These are phyloP conservation scores for Lentinula sp. DNA, from an alignment of 768 basidiomycete genomes.

Conservation along the genomic window DNA sequence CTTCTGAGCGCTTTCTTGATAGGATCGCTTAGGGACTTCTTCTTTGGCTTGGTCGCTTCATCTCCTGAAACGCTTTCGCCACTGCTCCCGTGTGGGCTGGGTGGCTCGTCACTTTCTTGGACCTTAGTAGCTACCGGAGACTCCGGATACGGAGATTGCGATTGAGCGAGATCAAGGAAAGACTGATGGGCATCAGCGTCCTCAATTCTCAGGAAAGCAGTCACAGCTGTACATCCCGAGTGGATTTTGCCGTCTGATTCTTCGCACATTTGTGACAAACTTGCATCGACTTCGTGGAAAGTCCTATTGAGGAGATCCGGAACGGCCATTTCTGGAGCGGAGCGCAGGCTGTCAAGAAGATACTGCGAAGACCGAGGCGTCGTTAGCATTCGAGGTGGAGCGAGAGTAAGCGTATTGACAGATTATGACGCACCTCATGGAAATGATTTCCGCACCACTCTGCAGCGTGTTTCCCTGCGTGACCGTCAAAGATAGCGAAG, in stretches of 20 bases:
- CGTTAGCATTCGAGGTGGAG: neutral
- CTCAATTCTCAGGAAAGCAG: constrained; percentile 91
- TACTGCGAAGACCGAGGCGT: constrained; percentile 4
- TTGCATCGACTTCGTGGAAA: constrained; percentile 87
- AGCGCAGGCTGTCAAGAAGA: constrained; percentile 38
- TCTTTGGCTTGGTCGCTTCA: constrained; percentile 34
- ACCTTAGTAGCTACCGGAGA: constrained; percentile 27
- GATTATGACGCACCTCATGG: constrained; percentile 60
- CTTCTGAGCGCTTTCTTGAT: constrained; percentile 52
- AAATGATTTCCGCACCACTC: constrained; percentile 99
- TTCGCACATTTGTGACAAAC: constrained; percentile 78
- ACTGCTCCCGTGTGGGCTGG: constrained; percentile 39
- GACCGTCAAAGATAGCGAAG: constrained; percentile 97
- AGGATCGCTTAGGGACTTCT: constrained; percentile 37
- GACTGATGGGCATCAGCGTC: constrained; percentile 69
- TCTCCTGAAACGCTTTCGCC: constrained; percentile 32
- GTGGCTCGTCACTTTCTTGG: constrained; percentile 15
- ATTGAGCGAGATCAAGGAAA: constrained; percentile 38
- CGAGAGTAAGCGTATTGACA: neutral
- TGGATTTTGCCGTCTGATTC: constrained; percentile 89
- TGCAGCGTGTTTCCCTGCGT: constrained; percentile 97
- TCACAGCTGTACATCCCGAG: constrained; percentile 95
- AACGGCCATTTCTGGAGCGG: constrained; percentile 51
- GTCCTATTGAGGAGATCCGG: constrained; percentile 91
- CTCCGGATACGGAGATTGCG: constrained; percentile 25